These are phyloP conservation scores for Mycena metata DNA, from an alignment of 768 basidiomycete species.

Conservation along the genomic window DNA sequence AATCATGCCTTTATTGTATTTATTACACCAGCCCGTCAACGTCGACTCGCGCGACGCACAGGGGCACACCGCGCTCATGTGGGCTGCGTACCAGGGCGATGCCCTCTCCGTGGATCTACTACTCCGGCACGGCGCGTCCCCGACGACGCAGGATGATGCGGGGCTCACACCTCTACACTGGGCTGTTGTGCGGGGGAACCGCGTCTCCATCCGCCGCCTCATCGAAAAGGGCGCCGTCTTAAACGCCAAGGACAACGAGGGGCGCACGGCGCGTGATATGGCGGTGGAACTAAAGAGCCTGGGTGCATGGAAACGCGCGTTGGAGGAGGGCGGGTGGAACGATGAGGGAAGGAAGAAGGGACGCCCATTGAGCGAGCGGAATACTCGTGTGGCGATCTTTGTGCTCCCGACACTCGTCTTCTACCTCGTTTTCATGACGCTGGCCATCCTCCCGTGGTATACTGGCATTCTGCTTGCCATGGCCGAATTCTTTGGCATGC, in stretches of 20 bases:
- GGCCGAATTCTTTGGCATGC: slow-evolving; percentile 93
- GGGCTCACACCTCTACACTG: slow-evolving; percentile 95
- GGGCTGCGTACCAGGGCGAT: slow-evolving; percentile 99
- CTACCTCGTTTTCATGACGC: slow-evolving; percentile 86
- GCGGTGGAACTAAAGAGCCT: slow-evolving; percentile 92
- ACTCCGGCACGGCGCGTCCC: slow-evolving; percentile 87
- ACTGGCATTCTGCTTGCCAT: slow-evolving; percentile 85
- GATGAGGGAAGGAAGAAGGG: slow-evolving; percentile 78
- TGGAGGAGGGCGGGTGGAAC: slow-evolving; percentile 89
- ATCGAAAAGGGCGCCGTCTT: slow-evolving; percentile 90
- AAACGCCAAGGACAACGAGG: slow-evolving; percentile 82
- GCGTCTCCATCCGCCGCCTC: slow-evolving; percentile 85
- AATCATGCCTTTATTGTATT: slow-evolving; percentile 93
- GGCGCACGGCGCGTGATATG: slow-evolving; percentile 94
- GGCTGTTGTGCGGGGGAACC: slow-evolving; percentile 97
- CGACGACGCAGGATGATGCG: slow-evolving; percentile 80
- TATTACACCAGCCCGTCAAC: slow-evolving; percentile 93
- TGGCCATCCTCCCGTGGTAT: slow-evolving; percentile 91
- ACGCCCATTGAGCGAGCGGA: slow-evolving; percentile 84
- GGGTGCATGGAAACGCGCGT: slow-evolving; percentile 89
- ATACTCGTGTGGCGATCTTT: slow-evolving; percentile 87
- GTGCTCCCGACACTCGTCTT: slow-evolving; percentile 83
- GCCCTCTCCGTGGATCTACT: slow-evolving; percentile 94
- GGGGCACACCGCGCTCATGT: slow-evolving; percentile 97
- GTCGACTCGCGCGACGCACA: slow-evolving; percentile 92